phyloP scores from a whole-genome alignment of 768 basidiomycete species.

The Tubosaeta sp. region DNA sequence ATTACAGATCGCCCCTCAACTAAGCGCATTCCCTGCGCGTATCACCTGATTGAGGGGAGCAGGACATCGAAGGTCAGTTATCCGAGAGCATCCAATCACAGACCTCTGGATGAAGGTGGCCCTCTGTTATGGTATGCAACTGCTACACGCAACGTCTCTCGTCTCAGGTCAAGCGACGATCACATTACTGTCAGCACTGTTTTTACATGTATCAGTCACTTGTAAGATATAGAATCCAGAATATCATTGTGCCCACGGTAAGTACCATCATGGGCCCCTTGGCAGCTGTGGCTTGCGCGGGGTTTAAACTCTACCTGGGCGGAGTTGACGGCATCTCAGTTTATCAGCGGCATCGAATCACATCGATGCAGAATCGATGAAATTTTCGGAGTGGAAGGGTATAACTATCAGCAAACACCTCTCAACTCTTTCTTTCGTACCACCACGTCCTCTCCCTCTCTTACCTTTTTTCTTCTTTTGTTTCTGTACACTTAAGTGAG shows the following conservation, averaged over 20 bases:
- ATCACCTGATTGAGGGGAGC: conserved; percentile 19
- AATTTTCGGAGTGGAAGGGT: conserved; percentile 49
- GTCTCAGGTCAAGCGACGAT: conserved; percentile 11
- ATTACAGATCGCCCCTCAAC: conserved; percentile 21
- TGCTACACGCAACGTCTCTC: conserved; percentile 9
- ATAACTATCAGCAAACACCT: conserved; percentile 58
- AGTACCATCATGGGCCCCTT: too few relatives aligned
- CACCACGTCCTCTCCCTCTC: conserved; percentile 33
- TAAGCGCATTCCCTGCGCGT: conserved; percentile 31
- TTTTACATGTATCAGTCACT: neutral
- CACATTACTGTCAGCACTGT: neutral
- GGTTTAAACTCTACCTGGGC: conserved; percentile 26
- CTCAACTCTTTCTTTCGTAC: conserved; percentile 32
- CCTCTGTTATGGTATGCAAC: conserved; percentile 8
- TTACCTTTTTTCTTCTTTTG: conserved; percentile 32
- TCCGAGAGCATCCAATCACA: neutral
- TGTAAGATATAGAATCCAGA: neutral
- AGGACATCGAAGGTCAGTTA: conserved; percentile 5
- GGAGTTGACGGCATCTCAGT: conserved; percentile 47
- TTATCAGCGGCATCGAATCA: conserved; percentile 45
- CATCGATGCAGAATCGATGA: conserved; percentile 65
- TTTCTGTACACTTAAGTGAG: conserved; percentile 44
- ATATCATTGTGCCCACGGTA: too few relatives aligned
- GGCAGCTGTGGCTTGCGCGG: conserved; percentile 4
- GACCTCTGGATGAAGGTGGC: neutral